phyloP scores from a whole-genome alignment of 768 basidiomycete species.

The Tulasnella sp. region DNA sequence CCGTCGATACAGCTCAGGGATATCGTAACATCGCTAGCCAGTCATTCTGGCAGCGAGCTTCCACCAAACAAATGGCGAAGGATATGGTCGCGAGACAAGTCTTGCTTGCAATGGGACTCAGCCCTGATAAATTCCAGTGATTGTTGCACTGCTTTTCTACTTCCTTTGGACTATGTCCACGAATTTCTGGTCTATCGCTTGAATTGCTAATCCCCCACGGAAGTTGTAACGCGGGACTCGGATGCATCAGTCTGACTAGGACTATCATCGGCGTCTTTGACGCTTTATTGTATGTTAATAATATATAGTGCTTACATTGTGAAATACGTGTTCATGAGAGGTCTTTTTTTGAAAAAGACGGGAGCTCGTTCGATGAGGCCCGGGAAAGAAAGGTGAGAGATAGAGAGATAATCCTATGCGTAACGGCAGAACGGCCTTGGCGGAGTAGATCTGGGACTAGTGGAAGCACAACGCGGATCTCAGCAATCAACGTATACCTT shows the following conservation, averaged over 20 bases:
- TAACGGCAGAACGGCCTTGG: constrained; percentile 67
- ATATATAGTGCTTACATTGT: background rate
- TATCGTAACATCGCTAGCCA: background rate
- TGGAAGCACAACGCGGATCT: background rate
- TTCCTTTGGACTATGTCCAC: background rate
- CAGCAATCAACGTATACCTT: background rate
- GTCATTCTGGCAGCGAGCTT: background rate
- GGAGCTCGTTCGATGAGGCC: constrained; percentile 52
- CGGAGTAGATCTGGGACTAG: constrained; percentile 13
- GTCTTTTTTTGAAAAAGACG: background rate
- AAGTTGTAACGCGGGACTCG: background rate
- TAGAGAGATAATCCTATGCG: constrained; percentile 71
- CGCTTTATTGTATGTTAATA: background rate
- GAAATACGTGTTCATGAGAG: background rate
- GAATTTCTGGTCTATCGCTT: background rate
- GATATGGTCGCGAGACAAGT: background rate
- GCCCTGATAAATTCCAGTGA: background rate
- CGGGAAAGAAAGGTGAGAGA: constrained; percentile 71
- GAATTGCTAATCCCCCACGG: background rate
- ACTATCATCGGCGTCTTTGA: background rate
- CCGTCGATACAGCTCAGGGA: background rate
- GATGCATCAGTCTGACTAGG: background rate
- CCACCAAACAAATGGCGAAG: background rate
- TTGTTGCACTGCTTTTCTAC: background rate
- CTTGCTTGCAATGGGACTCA: background rate